phyloP scores from a whole-genome alignment of 2,329 filamentous ascomycete species.

The Aspergillus sp. region DNA sequence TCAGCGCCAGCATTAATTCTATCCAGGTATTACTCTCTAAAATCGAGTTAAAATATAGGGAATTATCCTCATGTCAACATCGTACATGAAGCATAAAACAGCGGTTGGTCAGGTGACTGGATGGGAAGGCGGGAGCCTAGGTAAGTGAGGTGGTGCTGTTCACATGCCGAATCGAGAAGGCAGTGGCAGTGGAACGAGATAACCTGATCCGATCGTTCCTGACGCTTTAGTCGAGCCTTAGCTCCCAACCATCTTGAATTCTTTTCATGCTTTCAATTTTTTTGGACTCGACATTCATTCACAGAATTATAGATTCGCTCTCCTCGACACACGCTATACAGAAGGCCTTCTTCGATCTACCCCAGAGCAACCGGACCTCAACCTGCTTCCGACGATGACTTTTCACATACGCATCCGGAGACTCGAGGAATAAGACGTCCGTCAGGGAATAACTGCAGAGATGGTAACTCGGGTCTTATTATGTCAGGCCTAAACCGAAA shows the following conservation, averaged over 20 bases:
- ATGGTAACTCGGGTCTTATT: conserved; percentile 10
- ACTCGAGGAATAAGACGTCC: conserved; percentile 23
- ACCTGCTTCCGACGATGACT: conserved; percentile 24
- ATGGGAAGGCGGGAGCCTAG: not conserved
- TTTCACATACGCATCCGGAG: conserved; percentile 22
- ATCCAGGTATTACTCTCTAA: not conserved
- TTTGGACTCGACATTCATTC: conserved; percentile 33
- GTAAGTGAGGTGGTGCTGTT: not conserved
- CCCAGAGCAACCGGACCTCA: conserved; percentile 22
- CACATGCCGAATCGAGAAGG: conserved; percentile 1
- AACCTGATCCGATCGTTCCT: not conserved
- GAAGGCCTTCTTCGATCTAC: conserved; percentile 43
- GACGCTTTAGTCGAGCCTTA: not conserved
- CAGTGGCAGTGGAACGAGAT: not conserved
- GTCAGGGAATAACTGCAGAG: conserved; percentile 13
- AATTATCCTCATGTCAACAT: not conserved
- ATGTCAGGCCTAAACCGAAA: conserved; percentile 14
- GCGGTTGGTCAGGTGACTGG: not conserved
- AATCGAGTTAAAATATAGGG: not conserved
- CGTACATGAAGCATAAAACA: not conserved
- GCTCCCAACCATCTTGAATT: not conserved
- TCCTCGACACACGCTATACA: conserved; percentile 46
- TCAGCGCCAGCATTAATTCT: not conserved
- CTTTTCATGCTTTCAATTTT: not conserved
- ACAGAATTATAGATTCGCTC: conserved; percentile 43